Evolutionary conservation across 129 eudicot genomes (phyloP).

Genomic region (Artemisia argyi): DNA sequence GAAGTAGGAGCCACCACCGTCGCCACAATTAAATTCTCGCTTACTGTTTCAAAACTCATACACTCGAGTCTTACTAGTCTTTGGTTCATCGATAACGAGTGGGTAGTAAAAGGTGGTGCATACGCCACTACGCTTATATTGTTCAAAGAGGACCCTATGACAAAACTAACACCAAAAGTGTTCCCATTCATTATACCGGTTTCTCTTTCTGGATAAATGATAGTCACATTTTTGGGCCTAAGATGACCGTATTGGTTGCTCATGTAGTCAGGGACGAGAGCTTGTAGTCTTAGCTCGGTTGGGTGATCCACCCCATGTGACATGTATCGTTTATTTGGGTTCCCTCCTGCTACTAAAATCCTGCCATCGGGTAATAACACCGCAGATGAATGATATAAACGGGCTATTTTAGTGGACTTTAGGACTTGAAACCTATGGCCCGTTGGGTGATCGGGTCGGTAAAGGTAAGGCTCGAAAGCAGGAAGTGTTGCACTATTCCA

Average conservation of each 20-base stretch:
- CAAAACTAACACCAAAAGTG: slow-evolving; percentile 39
- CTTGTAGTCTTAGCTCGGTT: slow-evolving; percentile 66
- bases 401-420: slow-evolving; percentile 40
- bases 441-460: slow-evolving; percentile 31
- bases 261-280: slow-evolving; percentile 54
- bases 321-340: slow-evolving; percentile 47
- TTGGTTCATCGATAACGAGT: slow-evolving; percentile 71
- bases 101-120: slow-evolving; percentile 70
- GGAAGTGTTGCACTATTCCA: slow-evolving; percentile 49
- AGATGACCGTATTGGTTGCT: slow-evolving; percentile 25
- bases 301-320: slow-evolving; percentile 48
- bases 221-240: slow-evolving; percentile 49
- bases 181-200: slow-evolving; percentile 39
- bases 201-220: slow-evolving; percentile 11
- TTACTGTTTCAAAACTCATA: slow-evolving; percentile 19
- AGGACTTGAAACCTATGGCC: slow-evolving; percentile 43
- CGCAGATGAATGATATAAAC: slow-evolving; percentile 80
- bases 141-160: slow-evolving; percentile 8
- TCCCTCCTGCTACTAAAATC: slow-evolving; percentile 68
- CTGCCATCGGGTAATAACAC: slow-evolving; percentile 59
- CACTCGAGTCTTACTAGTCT: slow-evolving; percentile 56
- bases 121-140: slow-evolving; percentile 42
- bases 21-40: slow-evolving; percentile 32
- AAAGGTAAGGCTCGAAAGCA: slow-evolving; percentile 53
- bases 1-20: slow-evolving; percentile 53